Conservation (phyloP, 306 rosid species). For the Acacia melanoxylon region DNA sequence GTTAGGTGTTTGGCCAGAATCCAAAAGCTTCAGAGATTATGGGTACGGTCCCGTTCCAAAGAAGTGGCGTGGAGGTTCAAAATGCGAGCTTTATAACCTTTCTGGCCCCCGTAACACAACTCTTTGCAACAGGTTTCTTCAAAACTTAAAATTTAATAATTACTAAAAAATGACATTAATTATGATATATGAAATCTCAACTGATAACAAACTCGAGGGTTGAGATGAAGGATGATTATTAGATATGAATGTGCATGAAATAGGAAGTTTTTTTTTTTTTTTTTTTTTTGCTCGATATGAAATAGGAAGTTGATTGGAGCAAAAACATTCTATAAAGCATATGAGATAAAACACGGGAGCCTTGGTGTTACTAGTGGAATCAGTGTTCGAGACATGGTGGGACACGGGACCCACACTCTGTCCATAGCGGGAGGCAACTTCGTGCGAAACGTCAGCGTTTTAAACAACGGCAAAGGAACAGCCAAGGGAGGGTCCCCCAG, state of each 20-base stretch:
- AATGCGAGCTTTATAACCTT: neutral
- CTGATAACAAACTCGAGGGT: no score
- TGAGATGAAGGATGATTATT: no score
- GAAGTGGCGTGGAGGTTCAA: neutral
- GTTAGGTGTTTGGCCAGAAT: neutral
- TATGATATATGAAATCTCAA: no score
- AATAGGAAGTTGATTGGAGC: conserved; percentile 81
- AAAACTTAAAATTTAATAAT: neutral
- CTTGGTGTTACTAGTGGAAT: neutral
- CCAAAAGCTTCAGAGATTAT: neutral
- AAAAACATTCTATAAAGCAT: conserved; percentile 18
- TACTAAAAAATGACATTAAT: no score
- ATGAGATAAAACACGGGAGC: neutral
- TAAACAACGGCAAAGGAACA: conserved; percentile 69
- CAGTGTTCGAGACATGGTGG: neutral
- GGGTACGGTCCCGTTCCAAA: neutral
- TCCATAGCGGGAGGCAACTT: conserved; percentile 77
- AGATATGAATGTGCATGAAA: neutral
- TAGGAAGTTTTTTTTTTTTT: no score
- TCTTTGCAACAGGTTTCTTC: neutral
- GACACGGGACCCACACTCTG: conserved; percentile 66
- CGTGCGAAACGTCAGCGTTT: conserved; percentile 38
- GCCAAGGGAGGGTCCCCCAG: conserved; percentile 86
- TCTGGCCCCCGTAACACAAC: neutral
- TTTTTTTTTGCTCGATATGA: no score